Evolutionary conservation across 805 yeast species (phyloP), one percentile per base, ranked within the genome.

Genomic region (Yarrowia yakushimensis): DNA sequence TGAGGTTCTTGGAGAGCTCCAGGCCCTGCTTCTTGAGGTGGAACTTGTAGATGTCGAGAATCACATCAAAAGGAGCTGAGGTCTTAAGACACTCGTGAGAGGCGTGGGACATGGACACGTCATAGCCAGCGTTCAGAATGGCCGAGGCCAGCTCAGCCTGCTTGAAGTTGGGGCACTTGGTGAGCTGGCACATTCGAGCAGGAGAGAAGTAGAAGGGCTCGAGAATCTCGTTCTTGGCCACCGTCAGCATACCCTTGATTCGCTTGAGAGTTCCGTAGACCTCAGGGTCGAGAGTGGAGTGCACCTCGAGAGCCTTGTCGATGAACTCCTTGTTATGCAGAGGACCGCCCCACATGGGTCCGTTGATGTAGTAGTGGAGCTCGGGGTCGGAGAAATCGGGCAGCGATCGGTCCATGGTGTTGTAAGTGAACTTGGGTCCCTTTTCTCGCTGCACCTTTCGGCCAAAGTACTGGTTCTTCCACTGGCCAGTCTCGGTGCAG

Each of bases 311-410:
- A 48, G 92, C 79, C 66, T 78, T 82, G 27, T 82, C 78, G 43
- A 93, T 78, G 69, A 93, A 94, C 18, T 80, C 83, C 25, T 73
- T 71, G 70, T 87, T 81, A 70, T 93, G 98, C 63, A 94, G 73
- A 7, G 81, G 78, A 0, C 91, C 96, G 11, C 85, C 91, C 88
- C 96, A 94, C 97, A 94, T 88, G 65, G 99, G 99, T 4, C 99
- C 99, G 8, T 93, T 91, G 34, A 94, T 72, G 71, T 89, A 96
- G 72, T 79, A 85, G 27, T 78, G 70, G 75, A 99, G 94, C 42
- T 78, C 71, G 9, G 80, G 74, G 11, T 85, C 83, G 17, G 33
- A 20, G 41, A 60, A 48, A 9, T 62, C 43, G 1, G 85, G 80
- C 3, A 85, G 80, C 0, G 86, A 86, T 3, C 88, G 88, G 65